These are phyloP conservation scores for Saturnispora dispora DNA, from an alignment of 805 yeast genomes.

Conservation along the genomic window DNA sequence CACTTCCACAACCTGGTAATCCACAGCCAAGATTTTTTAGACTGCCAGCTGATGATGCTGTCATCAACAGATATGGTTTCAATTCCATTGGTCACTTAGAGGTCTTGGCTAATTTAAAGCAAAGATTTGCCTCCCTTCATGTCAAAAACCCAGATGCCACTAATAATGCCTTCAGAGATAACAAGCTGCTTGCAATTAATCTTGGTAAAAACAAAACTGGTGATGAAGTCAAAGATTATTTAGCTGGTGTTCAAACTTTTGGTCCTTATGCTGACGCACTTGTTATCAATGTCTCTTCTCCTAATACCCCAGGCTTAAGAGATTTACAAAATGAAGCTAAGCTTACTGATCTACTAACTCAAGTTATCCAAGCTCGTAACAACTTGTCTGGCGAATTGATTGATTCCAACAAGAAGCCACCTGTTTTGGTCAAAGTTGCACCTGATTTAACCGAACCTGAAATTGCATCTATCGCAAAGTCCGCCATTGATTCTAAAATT, in stretches of 20 bases:
- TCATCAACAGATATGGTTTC: constrained; percentile 90
- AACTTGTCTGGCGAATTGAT: constrained; percentile 32
- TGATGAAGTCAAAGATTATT: constrained; percentile 81
- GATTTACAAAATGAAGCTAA: constrained; percentile 73
- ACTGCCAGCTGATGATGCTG: constrained; percentile 76
- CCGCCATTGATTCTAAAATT: constrained; percentile 66
- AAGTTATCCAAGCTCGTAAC: constrained; percentile 66
- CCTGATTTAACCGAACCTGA: constrained; percentile 84
- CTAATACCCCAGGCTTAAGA: constrained; percentile 93
- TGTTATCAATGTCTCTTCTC: constrained; percentile 87
- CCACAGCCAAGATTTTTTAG: constrained; percentile 91
- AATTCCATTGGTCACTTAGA: constrained; percentile 81
- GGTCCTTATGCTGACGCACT: constrained; percentile 83
- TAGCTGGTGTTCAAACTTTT: constrained; percentile 71
- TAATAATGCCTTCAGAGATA: constrained; percentile 42
- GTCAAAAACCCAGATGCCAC: constrained; percentile 16
- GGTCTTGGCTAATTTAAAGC: constrained; percentile 58
- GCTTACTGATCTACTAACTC: constrained; percentile 54
- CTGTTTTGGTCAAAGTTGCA: constrained; percentile 83
- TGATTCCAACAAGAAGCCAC: constrained; percentile 45
- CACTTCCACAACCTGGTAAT: constrained; percentile 88
- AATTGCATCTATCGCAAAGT: constrained; percentile 69
- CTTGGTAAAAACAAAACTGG: constrained; percentile 90
- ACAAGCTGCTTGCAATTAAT: constrained; percentile 69
- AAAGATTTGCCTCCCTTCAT: constrained; percentile 45